Conservation (phyloP, 169 alveolate genomes). For the Plasmodium falciparum region DNA sequence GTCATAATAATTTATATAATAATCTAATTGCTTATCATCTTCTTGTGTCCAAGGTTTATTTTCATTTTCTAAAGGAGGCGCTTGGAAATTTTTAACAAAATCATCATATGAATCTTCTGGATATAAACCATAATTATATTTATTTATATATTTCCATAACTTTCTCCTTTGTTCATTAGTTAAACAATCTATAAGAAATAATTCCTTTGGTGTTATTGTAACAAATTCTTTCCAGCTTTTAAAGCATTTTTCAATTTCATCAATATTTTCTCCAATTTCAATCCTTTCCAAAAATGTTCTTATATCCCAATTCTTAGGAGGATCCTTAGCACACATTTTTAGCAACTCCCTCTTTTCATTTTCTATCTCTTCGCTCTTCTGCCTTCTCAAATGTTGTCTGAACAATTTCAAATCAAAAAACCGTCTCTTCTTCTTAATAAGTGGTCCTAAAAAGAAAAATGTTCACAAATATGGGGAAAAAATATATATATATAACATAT, state of each 20-base stretch:
- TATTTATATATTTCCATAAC: slow-evolving; percentile 85
- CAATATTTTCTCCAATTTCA: slow-evolving; percentile 87
- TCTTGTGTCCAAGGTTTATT: slow-evolving; percentile 88
- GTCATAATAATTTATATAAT: slow-evolving; percentile 87
- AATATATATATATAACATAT: no score
- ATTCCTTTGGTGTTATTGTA: slow-evolving; percentile 85
- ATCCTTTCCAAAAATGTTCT: slow-evolving; percentile 84
- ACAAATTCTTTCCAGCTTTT: slow-evolving; percentile 86
- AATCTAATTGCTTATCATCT: slow-evolving; percentile 83
- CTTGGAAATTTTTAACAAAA: slow-evolving; percentile 88
- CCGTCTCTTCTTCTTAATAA: slow-evolving; percentile 81
- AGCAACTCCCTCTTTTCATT: slow-evolving; percentile 82
- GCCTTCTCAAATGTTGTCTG: slow-evolving; percentile 83
- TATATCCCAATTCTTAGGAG: slow-evolving; percentile 90
- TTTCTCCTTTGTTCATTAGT: slow-evolving; percentile 87
- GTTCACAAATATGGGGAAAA: background rate
- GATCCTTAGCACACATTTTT: slow-evolving; percentile 83
- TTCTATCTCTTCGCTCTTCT: slow-evolving; percentile 85
- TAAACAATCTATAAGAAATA: slow-evolving; percentile 82
- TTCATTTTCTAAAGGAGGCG: slow-evolving; percentile 87
- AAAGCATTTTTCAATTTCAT: slow-evolving; percentile 85
- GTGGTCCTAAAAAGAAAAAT: slow-evolving; percentile 79
- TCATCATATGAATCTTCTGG: slow-evolving; percentile 85
- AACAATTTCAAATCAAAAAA: slow-evolving; percentile 85
- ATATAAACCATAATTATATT: slow-evolving; percentile 90